Conservation (phyloP, 352 stramenopile species). For the Globisporangium cystogenes region DNA sequence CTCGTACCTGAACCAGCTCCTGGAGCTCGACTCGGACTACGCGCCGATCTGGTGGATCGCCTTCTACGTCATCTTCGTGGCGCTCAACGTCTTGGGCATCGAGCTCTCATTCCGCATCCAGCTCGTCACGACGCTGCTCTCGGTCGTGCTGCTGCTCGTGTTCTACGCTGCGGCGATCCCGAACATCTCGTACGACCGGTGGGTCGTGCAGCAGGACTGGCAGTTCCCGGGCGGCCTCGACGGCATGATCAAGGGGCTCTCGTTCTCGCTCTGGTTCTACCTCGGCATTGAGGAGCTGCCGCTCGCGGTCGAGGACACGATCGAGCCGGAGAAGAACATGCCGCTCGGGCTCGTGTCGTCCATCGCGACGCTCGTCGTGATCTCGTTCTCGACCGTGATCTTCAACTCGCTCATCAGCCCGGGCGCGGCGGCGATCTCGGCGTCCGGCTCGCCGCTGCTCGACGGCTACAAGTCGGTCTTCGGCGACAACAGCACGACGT, state of each 20-base stretch:
- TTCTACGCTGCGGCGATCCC: conserved; percentile 60
- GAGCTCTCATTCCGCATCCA: conserved; percentile 67
- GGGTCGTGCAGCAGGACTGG: conserved; percentile 36
- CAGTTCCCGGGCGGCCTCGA: conserved; percentile 38
- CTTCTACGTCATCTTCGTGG: conserved; percentile 60
- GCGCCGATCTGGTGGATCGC: conserved; percentile 48
- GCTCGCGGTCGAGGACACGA: conserved; percentile 56
- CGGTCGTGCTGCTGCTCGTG: conserved; percentile 49
- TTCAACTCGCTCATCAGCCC: conserved; percentile 69
- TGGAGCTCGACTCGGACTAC: conserved; percentile 29
- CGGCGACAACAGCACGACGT: conserved; percentile 57
- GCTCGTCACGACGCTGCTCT: conserved; percentile 45
- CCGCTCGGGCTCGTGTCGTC: conserved; percentile 48
- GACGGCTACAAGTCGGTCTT: conserved; percentile 64
- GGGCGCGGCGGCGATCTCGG: conserved; percentile 33
- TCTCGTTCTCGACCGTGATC: conserved; percentile 53
- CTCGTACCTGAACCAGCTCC: conserved; percentile 59
- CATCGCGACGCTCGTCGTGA: conserved; percentile 38
- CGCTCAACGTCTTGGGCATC: conserved; percentile 51
- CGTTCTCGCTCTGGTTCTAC: conserved; percentile 71
- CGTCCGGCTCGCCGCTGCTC: conserved; percentile 42
- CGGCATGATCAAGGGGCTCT: conserved; percentile 46
- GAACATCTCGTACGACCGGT: conserved; percentile 52
- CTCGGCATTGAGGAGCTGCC: conserved; percentile 64
- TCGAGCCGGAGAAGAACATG: conserved; percentile 60